phyloP scores from a whole-genome alignment of 495 filamentous ascomycete species.

The Xylaria castorea region DNA sequence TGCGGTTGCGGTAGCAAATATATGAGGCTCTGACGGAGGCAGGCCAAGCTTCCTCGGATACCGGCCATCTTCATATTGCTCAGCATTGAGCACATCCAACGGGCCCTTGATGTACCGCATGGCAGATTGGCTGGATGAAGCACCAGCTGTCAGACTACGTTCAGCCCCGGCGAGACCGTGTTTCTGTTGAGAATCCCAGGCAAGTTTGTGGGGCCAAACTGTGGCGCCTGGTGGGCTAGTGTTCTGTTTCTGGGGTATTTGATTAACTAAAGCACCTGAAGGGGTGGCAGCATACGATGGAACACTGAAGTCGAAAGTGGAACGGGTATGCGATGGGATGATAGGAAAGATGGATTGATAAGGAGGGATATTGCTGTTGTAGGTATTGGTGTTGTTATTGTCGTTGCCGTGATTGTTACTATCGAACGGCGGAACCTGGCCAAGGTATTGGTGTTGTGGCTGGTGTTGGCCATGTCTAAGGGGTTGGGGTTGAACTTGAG shows the following conservation, averaged over 20 bases:
- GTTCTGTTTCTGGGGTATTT: conserved; percentile 8
- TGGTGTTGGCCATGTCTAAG: conserved; percentile 14
- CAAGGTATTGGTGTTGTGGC: conserved; percentile 4
- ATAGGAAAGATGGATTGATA: neutral
- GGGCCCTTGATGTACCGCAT: conserved; percentile 48
- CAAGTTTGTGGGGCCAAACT: conserved; percentile 1
- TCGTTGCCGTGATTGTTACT: neutral
- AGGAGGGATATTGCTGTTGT: neutral
- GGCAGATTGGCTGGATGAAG: conserved; percentile 11
- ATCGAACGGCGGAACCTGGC: neutral
- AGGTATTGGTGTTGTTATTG: neutral
- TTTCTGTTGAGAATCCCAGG: conserved; percentile 7
- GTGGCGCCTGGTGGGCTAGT: conserved; percentile 2
- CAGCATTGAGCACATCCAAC: conserved; percentile 56
- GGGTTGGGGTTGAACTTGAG: neutral
- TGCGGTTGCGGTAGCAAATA: conserved; percentile 14
- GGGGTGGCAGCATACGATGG: conserved; percentile 5
- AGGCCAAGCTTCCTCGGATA: conserved; percentile 23
- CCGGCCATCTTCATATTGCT: conserved; percentile 51
- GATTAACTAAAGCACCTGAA: conserved; percentile 1
- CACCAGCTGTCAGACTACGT: neutral
- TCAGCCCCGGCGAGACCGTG: neutral
- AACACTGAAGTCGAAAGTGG: conserved; percentile 19
- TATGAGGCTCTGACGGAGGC: conserved; percentile 32
- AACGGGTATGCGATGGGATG: neutral